A percentile compares a stretch with the other conserved stretches of the same genome.
Conservation (phyloP, 2,329 filamentous ascomycete species). For the Aspergillus novofumigatus region DNA sequence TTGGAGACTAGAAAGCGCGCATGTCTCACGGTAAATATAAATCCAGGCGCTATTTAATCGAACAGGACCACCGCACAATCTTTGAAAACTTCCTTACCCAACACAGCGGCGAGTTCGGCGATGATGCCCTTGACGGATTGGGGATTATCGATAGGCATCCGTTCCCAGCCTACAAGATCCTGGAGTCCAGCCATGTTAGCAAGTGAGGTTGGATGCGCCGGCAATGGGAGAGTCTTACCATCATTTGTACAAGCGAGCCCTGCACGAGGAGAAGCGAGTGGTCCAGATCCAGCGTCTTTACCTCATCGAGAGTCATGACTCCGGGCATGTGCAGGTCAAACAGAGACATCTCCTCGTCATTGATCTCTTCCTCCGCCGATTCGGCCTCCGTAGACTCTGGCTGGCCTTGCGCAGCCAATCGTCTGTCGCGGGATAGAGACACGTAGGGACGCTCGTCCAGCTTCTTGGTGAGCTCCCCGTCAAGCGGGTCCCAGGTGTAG, state of each 20-base stretch:
- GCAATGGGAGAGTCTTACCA: constrained; percentile 25
- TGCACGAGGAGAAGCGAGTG: constrained; percentile 43
- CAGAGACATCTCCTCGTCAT: constrained; percentile 42
- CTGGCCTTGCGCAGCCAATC: constrained; percentile 8
- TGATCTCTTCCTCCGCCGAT: constrained; percentile 19
- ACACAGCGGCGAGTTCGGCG: constrained; percentile 43
- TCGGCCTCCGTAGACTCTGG: background rate
- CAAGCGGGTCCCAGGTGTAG: constrained; percentile 42
- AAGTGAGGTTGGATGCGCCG: background rate
- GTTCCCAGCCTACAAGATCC: constrained; percentile 47
- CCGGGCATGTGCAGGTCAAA: constrained; percentile 47
- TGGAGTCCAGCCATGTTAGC: constrained; percentile 12
- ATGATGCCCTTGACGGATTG: constrained; percentile 46
- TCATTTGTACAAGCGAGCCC: constrained; percentile 40
- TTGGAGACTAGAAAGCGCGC: background rate
- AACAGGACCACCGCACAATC: constrained; percentile 40
- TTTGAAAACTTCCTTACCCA: constrained; percentile 42
- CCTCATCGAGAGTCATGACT: constrained; percentile 39
- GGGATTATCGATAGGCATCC: constrained; percentile 38
- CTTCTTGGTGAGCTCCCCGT: constrained; percentile 38
- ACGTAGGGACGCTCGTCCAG: constrained; percentile 43
- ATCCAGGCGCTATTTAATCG: constrained; percentile 17
- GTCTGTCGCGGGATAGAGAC: constrained; percentile 40
- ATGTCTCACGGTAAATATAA: background rate
- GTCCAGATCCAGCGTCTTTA: constrained; percentile 40